These are phyloP conservation scores for Lophium mytilinum DNA, from an alignment of 495 filamentous ascomycete species.

Conservation along the genomic window DNA sequence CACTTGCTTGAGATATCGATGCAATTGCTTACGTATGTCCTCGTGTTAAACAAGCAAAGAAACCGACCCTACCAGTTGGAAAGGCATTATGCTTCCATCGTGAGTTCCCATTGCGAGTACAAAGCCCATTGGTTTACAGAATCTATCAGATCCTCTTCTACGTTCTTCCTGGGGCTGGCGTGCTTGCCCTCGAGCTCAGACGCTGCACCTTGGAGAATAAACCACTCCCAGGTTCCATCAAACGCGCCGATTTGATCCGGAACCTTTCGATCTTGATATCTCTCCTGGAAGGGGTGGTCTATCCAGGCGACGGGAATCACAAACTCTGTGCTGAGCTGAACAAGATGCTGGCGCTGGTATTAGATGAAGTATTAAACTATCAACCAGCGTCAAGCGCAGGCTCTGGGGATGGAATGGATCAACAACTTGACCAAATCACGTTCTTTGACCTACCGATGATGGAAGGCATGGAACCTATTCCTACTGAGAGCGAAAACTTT, in stretches of 20 bases:
- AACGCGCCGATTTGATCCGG: slow-evolving; percentile 18
- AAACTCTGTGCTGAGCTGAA: slow-evolving; percentile 20
- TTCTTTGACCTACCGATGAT: slow-evolving; percentile 21
- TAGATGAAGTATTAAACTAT: slow-evolving; percentile 22
- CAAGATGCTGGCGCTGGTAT: slow-evolving; percentile 18
- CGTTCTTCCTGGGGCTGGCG: slow-evolving; percentile 18
- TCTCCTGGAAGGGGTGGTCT: slow-evolving; percentile 14
- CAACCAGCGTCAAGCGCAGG: slow-evolving; percentile 6
- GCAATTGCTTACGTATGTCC: slow-evolving; percentile 12
- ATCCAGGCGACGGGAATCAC: slow-evolving; percentile 21
- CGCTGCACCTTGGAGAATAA: slow-evolving; percentile 19
- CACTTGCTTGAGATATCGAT: slow-evolving; percentile 17
- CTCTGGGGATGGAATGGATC: not conserved
- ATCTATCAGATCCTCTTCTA: slow-evolving; percentile 12
- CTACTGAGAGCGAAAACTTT: slow-evolving; percentile 18
- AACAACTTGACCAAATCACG: not conserved
- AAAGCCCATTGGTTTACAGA: not conserved
- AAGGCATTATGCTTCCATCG: slow-evolving; percentile 14
- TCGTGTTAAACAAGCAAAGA: slow-evolving; percentile 20
- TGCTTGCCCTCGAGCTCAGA: slow-evolving; percentile 17
- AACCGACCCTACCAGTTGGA: slow-evolving; percentile 10
- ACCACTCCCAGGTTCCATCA: slow-evolving; percentile 10
- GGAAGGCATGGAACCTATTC: slow-evolving; percentile 23
- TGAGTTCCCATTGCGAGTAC: not conserved
- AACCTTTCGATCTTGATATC: slow-evolving; percentile 21